These are phyloP conservation scores for Leccinum rimulosum DNA, from an alignment of 768 basidiomycete species.

Conservation along the genomic window DNA sequence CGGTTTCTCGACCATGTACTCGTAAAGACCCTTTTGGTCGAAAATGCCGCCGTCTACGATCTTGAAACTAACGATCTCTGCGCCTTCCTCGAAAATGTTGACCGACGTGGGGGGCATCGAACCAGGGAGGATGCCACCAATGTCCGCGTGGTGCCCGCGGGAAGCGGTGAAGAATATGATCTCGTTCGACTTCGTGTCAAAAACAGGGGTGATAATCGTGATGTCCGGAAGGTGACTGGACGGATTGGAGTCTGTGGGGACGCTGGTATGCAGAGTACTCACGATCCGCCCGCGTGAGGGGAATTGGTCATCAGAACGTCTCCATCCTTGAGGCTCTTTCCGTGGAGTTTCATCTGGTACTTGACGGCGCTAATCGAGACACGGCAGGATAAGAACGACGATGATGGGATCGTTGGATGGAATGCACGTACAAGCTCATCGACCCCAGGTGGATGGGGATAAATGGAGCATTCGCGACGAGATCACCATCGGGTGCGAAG, in stretches of 20 bases:
- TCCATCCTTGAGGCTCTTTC: conserved; percentile 72
- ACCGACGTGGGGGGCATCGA: conserved; percentile 95
- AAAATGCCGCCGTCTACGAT: conserved; percentile 83
- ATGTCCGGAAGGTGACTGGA: conserved; percentile 80
- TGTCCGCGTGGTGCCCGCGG: conserved; percentile 91
- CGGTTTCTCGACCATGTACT: conserved; percentile 82
- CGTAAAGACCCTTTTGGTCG: conserved; percentile 67
- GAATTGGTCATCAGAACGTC: conserved; percentile 95
- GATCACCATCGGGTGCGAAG: conserved; percentile 90
- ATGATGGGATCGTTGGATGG: not conserved
- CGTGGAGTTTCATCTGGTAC: conserved; percentile 82
- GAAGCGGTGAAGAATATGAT: conserved; percentile 95
- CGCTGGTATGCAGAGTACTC: conserved; percentile 33
- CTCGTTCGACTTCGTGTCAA: conserved; percentile 56
- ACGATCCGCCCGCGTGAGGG: conserved; percentile 87
- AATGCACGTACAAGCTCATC: conserved; percentile 79
- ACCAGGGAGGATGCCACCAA: conserved; percentile 88
- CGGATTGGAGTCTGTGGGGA: not conserved
- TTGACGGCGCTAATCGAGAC: conserved; percentile 65
- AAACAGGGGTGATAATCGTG: conserved; percentile 92
- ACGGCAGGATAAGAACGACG: not conserved
- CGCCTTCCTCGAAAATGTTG: conserved; percentile 92
- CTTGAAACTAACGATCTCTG: conserved; percentile 88
- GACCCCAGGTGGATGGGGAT: conserved; percentile 86
- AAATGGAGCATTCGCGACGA: conserved; percentile 93